Percentiles rank a stretch among this genome's conserved stretches.
Evolutionary conservation across 148 eudicot species (phyloP).

Genomic region (Chenopodium formosanum): DNA sequence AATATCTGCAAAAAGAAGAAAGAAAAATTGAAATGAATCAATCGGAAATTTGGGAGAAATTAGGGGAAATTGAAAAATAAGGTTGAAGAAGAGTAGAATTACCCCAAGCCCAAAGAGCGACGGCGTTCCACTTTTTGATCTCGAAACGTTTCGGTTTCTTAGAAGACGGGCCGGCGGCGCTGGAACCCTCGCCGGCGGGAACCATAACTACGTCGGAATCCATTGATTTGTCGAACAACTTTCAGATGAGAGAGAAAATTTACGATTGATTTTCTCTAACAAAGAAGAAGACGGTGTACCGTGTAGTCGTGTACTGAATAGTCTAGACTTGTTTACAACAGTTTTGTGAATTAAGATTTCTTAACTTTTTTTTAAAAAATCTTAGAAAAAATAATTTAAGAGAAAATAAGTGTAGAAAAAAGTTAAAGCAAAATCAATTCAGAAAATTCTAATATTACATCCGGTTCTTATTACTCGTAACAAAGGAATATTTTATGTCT

Average conservation of each 20-base stretch:
- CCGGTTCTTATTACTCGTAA: too few species aligned
- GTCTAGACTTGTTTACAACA: too few species aligned
- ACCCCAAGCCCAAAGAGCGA: conserved; percentile 98
- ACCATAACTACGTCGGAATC: conserved; percentile 60
- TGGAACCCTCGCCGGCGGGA: conserved; percentile 60
- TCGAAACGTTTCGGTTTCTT: conserved; percentile 84
- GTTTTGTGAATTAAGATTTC: too few species aligned
- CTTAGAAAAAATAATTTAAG: too few species aligned
- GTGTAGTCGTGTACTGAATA: too few species aligned
- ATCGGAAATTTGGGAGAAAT: background rate
- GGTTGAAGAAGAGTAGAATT: background rate
- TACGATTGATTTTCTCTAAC: too few species aligned
- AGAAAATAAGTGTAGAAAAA: too few species aligned
- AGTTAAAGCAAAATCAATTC: too few species aligned
- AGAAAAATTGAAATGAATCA: background rate
- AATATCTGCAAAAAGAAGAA: conserved; percentile 48
- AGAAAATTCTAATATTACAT: too few species aligned
- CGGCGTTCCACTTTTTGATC: conserved; percentile 97
- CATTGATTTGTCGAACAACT: conserved; percentile 23
- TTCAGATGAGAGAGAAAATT: background rate
- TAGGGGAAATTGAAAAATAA: background rate
- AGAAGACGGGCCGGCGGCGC: conserved; percentile 39
- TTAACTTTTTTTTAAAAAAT: too few species aligned
- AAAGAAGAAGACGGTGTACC: too few species aligned
- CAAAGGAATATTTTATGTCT: too few species aligned